Percentiles rank a stretch among this genome's conserved stretches.
Evolutionary conservation across 495 filamentous ascomycete genomes (phyloP).

Genomic region (Ramalina peruviana): DNA sequence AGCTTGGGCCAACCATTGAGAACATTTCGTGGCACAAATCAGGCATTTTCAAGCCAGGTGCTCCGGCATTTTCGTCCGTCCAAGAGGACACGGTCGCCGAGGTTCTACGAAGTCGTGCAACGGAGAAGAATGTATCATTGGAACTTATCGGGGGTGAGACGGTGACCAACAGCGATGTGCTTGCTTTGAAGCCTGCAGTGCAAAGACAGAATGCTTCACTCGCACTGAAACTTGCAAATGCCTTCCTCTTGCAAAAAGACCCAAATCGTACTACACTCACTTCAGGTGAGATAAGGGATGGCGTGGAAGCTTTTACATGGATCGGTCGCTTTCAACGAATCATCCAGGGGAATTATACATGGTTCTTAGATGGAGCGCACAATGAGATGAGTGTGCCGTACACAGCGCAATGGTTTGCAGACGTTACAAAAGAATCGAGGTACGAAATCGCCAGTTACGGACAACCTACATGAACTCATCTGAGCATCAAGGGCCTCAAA

Average conservation of each 20-base stretch:
- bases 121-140: conserved; percentile 43
- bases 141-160: conserved; percentile 41
- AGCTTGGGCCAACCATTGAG: conserved; percentile 60
- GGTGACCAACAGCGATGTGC: conserved; percentile 15
- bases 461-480: neutral
- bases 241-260: conserved; percentile 17
- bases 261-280: conserved; percentile 9
- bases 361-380: conserved; percentile 37
- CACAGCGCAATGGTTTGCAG: conserved; percentile 30
- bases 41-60: conserved; percentile 62
- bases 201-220: conserved; percentile 26
- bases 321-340: conserved; percentile 32
- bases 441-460: neutral
- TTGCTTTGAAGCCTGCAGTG: conserved; percentile 15
- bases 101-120: conserved; percentile 49
- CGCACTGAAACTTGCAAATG: conserved; percentile 20
- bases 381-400: conserved; percentile 30
- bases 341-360: conserved; percentile 17
- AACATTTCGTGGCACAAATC: conserved; percentile 86
- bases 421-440: conserved; percentile 1
- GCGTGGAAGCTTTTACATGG: conserved; percentile 27
- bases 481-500: neutral
- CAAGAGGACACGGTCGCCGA: conserved; percentile 42
- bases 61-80: conserved; percentile 50
- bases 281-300: conserved; percentile 13